Evolutionary conservation across 78 protist genomes (phyloP), one percentile per base, ranked within the genome.

Genomic region (Protostelium mycophagum): DNA sequence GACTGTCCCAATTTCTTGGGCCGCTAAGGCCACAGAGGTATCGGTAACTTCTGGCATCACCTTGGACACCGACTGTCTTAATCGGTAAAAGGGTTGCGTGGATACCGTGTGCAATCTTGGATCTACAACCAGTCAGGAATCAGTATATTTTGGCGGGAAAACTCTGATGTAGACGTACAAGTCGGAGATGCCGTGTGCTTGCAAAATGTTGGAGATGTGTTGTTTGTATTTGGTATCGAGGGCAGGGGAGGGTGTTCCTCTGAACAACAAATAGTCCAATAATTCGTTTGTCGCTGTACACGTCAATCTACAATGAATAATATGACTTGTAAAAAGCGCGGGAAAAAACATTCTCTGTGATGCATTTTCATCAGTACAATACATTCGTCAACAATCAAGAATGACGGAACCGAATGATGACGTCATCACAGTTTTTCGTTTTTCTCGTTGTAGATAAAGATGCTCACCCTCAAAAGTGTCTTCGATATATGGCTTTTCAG

Each of bases 21-120:
- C 73, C 73, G 35, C 94, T 84, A 31, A 97, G 92, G 31, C 95
- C 97, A 5, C 88, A 38, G 35, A 88, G 37, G 85, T 92, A 93
- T 35, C 94, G 90, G 93, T 98, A 97, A 83, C 97, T 96, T 36
- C 99, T 89, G 25, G 97, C 98, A 83, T 97, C 99, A 83, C 99
- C 99, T 89, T 96, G 96, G 34, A 98, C 99, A 83, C 99, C 99
- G 28, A 97, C 99, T 23, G 98, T 93, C 38, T 88, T 91, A 38
- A 97, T 90, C 38, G 98, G 98, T 34, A 98, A 89, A 0, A 98
- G 84, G 0, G 90, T 28, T 31, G 95, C 88, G 23, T 34, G 28
- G 34, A 93, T 88, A n/a, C 37, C 35, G 73, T 9, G 28, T 0
- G 5, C 0, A 51, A 51, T 51, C 73, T 5, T 51, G 73, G 73